These are phyloP conservation scores for Beauveria sp. DNA, from an alignment of 2,329 filamentous ascomycete genomes.

Conservation along the genomic window DNA sequence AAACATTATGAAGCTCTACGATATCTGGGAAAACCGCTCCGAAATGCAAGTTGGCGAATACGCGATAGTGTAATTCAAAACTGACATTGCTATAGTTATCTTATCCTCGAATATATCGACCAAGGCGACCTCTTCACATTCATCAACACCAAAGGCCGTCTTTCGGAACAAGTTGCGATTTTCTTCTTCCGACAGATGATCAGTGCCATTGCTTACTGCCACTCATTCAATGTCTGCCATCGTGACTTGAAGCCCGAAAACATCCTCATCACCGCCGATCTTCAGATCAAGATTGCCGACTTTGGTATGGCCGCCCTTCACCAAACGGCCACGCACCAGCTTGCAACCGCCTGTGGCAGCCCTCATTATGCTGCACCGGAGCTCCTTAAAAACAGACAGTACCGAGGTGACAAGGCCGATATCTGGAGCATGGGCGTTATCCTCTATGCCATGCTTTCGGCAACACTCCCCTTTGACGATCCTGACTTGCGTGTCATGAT, in stretches of 20 bases:
- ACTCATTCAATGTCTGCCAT: conserved; percentile 91
- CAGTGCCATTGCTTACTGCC: conserved; percentile 84
- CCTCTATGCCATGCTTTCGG: conserved; percentile 78
- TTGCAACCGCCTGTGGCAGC: conserved; percentile 88
- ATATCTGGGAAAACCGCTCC: conserved; percentile 95
- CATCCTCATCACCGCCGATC: conserved; percentile 70
- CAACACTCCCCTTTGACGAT: conserved; percentile 74
- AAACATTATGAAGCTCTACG: conserved; percentile 88
- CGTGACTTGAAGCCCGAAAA: conserved; percentile 97
- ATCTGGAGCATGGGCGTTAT: conserved; percentile 94
- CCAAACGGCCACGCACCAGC: conserved; percentile 68
- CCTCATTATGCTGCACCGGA: conserved; percentile 96
- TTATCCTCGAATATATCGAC: conserved; percentile 89
- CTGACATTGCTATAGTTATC: conserved; percentile 53
- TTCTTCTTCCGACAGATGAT: conserved; percentile 90
- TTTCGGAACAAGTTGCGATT: conserved; percentile 73
- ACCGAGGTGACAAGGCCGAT: conserved; percentile 79
- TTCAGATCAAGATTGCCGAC: conserved; percentile 87
- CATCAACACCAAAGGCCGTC: conserved; percentile 64
- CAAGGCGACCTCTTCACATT: conserved; percentile 76
- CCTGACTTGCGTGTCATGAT: conserved; percentile 57
- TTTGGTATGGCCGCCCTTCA: conserved; percentile 94
- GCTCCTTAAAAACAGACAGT: conserved; percentile 67
- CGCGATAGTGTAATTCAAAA: conserved; percentile 9
- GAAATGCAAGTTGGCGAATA: conserved; percentile 64